These are phyloP conservation scores for Halteria grandinella DNA, from an alignment of 73 alveolate genomes.

Conservation along the genomic window DNA sequence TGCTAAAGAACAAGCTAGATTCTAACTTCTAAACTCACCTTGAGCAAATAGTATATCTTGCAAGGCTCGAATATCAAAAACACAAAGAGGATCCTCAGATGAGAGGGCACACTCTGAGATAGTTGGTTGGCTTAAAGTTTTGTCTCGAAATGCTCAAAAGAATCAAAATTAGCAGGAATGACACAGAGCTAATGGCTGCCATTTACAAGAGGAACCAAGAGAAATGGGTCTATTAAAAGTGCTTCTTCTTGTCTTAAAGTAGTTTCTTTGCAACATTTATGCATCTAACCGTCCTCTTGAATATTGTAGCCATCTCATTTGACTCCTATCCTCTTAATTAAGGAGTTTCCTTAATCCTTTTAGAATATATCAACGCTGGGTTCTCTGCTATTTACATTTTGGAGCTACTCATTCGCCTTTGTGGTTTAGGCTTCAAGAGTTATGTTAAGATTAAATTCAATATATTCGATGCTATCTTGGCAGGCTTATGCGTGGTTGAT, in stretches of 20 bases:
- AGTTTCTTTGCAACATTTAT: slow-evolving; percentile 3
- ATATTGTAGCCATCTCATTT: slow-evolving; percentile 54
- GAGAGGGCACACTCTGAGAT: too few relatives aligned
- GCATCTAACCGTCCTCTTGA: slow-evolving; percentile 66
- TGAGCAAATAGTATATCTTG: too few relatives aligned
- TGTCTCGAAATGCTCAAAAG: too few relatives aligned
- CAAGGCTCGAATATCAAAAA: too few relatives aligned
- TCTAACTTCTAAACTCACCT: too few relatives aligned
- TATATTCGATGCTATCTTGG: slow-evolving; percentile 72
- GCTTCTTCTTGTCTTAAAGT: not conserved
- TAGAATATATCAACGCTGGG: slow-evolving; percentile 33
- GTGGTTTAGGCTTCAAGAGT: slow-evolving; percentile 46
- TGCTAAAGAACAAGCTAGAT: too few relatives aligned
- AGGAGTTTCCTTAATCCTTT: not conserved
- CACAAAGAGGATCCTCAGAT: too few relatives aligned
- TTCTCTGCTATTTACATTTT: slow-evolving; percentile 53
- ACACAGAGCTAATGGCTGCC: too few relatives aligned
- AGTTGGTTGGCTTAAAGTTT: too few relatives aligned
- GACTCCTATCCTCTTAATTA: slow-evolving; percentile 62
- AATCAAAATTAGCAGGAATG: too few relatives aligned
- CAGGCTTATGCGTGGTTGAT: slow-evolving; percentile 79
- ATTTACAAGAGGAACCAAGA: too few relatives aligned
- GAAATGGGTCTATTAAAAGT: not conserved
- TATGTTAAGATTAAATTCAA: slow-evolving; percentile 55
- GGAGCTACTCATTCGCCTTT: slow-evolving; percentile 52